Conservation (phyloP, 139 green algal genomes). For the Chlamydomonas sp. region DNA sequence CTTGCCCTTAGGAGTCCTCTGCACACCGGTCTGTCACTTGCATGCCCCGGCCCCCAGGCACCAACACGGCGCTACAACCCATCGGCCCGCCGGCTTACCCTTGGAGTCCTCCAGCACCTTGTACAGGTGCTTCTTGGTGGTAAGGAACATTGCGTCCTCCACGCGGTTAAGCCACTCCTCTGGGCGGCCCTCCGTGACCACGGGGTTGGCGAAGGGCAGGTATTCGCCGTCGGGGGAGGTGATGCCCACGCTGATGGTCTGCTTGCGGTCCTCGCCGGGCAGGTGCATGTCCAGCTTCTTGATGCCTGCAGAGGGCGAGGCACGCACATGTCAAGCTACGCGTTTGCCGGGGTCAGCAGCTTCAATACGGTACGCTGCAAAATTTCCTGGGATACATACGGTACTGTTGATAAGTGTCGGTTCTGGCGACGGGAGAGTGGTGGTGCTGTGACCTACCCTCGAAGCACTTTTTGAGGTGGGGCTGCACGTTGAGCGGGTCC, state of each 20-base stretch:
- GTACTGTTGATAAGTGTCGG: no score
- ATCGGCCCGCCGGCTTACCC: slow-evolving; percentile 21
- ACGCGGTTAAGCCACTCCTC: slow-evolving; percentile 92
- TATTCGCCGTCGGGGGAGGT: slow-evolving; percentile 85
- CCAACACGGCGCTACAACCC: no score
- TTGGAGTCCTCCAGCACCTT: slow-evolving; percentile 66
- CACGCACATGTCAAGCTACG: no score
- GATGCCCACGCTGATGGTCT: slow-evolving; percentile 72
- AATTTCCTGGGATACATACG: no score
- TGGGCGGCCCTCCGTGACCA: slow-evolving; percentile 81
- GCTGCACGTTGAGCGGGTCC: slow-evolving; percentile 87
- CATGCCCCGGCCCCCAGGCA: no score
- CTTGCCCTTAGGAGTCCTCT: no score
- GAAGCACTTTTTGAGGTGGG: slow-evolving; percentile 92
- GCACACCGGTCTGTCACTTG: no score
- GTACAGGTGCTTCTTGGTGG: slow-evolving; percentile 85
- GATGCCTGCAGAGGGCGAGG: slow-evolving; percentile 66
- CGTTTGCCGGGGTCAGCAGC: no score
- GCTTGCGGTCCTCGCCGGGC: slow-evolving; percentile 75
- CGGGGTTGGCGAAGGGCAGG: slow-evolving; percentile 71
- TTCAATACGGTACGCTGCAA: no score
- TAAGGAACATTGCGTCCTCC: slow-evolving; percentile 88
- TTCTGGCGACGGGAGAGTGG: no score
- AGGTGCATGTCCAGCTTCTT: slow-evolving; percentile 84
- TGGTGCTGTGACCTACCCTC: slow-evolving; percentile 71